Conservation (phyloP, 345 rosid species). For the Acer campestre region DNA sequence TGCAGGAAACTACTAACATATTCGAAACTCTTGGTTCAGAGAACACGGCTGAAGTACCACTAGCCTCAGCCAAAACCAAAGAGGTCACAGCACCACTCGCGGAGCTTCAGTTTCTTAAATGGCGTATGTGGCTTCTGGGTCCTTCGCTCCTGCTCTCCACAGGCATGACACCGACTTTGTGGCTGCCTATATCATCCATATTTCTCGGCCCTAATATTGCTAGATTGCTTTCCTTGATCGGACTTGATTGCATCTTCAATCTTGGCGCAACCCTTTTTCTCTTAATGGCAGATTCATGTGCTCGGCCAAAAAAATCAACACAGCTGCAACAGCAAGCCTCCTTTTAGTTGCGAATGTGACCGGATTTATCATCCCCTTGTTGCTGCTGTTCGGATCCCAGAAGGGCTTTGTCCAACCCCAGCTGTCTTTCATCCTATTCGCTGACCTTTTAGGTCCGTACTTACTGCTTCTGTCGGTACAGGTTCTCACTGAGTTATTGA, state of each 20-base stretch:
- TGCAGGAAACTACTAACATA: slow-evolving; percentile 48
- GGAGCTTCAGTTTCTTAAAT: slow-evolving; percentile 64
- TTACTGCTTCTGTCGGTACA: slow-evolving; percentile 83
- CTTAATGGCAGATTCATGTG: slow-evolving; percentile 86
- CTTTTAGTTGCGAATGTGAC: slow-evolving; percentile 59
- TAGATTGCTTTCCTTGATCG: slow-evolving; percentile 83
- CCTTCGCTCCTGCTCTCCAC: slow-evolving; percentile 79
- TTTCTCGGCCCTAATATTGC: slow-evolving; percentile 83
- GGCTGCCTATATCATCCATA: slow-evolving; percentile 86
- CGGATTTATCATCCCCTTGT: slow-evolving; percentile 60
- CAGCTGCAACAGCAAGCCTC: slow-evolving; percentile 61
- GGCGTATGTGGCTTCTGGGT: slow-evolving; percentile 93
- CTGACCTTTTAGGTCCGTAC: slow-evolving; percentile 78
- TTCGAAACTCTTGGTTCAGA: slow-evolving; percentile 59
- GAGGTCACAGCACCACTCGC: slow-evolving; percentile 22
- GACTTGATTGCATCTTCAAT: slow-evolving; percentile 88
- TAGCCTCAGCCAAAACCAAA: slow-evolving; percentile 10
- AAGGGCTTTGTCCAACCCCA: slow-evolving; percentile 74
- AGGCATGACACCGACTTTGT: slow-evolving; percentile 85
- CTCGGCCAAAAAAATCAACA: slow-evolving; percentile 46
- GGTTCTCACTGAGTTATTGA: slow-evolving; percentile 72
- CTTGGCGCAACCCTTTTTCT: slow-evolving; percentile 80
- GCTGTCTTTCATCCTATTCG: slow-evolving; percentile 56
- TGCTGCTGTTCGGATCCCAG: slow-evolving; percentile 58
- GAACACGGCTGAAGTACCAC: slow-evolving; percentile 36